phyloP scores from a whole-genome alignment of 768 basidiomycete genomes.

The Podaxis rugospora region DNA sequence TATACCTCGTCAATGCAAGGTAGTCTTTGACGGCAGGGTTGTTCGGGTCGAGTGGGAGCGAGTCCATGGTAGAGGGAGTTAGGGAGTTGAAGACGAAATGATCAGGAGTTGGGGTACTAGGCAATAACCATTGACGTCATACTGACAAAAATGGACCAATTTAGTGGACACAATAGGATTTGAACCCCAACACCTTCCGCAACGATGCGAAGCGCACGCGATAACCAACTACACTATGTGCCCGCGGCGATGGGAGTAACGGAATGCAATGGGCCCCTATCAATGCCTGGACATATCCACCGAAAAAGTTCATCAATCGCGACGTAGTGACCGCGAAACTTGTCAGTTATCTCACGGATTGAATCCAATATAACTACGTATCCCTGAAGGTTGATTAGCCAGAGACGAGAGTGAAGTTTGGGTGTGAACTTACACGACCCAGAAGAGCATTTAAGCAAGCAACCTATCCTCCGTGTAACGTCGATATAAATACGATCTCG shows the following conservation, averaged over 20 bases:
- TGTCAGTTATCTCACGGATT: no score
- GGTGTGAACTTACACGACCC: background rate
- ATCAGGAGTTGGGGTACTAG: background rate
- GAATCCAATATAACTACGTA: background rate
- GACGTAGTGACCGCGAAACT: no score
- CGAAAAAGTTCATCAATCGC: no score
- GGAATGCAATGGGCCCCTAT: no score
- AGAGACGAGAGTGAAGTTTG: background rate
- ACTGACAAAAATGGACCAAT: background rate
- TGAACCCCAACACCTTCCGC: conserved; percentile 23
- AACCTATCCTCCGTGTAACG: conserved; percentile 81
- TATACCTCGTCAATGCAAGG: conserved; percentile 51
- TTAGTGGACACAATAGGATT: conserved; percentile 24
- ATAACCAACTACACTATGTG: conserved; percentile 31
- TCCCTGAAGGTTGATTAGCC: background rate
- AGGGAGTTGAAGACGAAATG: background rate
- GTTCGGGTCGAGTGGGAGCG: conserved; percentile 51
- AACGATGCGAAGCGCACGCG: conserved; percentile 25
- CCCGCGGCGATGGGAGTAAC: conserved; percentile 8
- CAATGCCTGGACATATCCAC: no score
- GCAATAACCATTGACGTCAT: background rate
- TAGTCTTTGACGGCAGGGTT: conserved; percentile 64
- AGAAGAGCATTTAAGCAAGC: background rate
- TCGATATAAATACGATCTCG: conserved; percentile 95
- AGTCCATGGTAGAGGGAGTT: conserved; percentile 37